These are phyloP conservation scores for Vitrella brassicaformis DNA, from an alignment of 73 alveolate species.

Conservation along the genomic window DNA sequence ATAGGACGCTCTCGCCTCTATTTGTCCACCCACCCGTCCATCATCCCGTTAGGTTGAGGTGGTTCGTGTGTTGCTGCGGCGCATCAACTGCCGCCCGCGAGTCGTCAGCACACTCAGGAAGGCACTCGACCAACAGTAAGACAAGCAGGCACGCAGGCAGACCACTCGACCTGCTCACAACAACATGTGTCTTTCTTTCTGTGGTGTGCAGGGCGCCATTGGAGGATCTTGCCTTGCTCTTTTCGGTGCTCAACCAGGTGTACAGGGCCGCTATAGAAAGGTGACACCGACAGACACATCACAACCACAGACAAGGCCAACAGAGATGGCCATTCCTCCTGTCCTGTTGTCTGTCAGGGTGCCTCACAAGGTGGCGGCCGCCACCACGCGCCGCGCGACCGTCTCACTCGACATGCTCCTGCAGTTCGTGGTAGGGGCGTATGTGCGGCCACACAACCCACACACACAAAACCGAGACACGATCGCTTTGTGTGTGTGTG, in stretches of 20 bases:
- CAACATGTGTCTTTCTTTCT: too few relatives aligned
- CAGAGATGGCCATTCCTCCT: too few relatives aligned
- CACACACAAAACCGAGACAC: too few relatives aligned
- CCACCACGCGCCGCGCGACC: neutral
- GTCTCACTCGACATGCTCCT: neutral
- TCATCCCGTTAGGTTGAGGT: constrained; percentile 3
- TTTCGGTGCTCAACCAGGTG: constrained; percentile 14
- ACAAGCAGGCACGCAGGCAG: too few relatives aligned
- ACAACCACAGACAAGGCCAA: too few relatives aligned
- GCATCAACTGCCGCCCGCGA: constrained; percentile 17
- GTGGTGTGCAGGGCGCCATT: neutral
- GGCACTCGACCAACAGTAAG: neutral
- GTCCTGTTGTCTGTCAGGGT: too few relatives aligned
- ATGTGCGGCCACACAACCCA: too few relatives aligned
- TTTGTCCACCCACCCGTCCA: constrained; percentile 18
- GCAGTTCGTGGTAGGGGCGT: neutral
- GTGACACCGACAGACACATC: too few relatives aligned
- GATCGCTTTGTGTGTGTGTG: neutral
- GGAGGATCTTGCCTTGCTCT: neutral
- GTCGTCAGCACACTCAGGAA: constrained; percentile 16
- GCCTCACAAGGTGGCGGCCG: neutral
- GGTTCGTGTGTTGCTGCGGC: constrained; percentile 12
- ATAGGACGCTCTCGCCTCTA: neutral
- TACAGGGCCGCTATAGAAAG: constrained; percentile 21
- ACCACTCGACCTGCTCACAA: too few relatives aligned